These are phyloP conservation scores for Yarrowia yakushimensis DNA, from an alignment of 805 yeast species.

Conservation along the genomic window DNA sequence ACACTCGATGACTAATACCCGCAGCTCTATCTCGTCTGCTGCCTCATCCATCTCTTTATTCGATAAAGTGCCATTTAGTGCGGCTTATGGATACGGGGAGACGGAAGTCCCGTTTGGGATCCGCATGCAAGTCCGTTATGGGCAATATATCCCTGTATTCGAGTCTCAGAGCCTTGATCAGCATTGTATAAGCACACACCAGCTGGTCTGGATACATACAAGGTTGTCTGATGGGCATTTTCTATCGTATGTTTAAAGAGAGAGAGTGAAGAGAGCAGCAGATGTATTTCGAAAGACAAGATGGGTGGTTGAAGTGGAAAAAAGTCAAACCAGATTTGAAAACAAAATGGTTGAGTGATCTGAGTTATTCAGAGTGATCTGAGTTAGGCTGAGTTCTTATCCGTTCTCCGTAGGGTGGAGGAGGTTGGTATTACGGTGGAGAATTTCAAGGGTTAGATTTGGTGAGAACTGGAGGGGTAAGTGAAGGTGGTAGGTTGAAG, in stretches of 20 bases:
- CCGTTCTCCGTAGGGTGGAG: conserved; percentile 9
- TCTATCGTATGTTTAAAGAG: background rate
- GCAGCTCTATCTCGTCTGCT: background rate
- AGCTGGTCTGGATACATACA: too few species aligned
- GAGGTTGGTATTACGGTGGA: background rate
- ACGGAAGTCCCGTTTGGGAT: conserved; percentile 2
- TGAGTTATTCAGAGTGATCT: background rate
- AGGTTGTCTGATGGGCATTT: too few species aligned
- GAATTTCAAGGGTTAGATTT: too few species aligned
- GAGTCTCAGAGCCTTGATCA: too few species aligned
- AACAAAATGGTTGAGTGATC: background rate
- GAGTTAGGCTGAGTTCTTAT: too few species aligned
- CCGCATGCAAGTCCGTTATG: background rate
- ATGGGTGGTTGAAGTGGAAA: too few species aligned
- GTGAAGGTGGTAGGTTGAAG: too few species aligned
- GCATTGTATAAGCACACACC: too few species aligned
- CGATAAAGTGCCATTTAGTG: background rate
- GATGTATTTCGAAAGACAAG: too few species aligned
- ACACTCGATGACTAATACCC: too few species aligned
- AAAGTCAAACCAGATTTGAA: background rate
- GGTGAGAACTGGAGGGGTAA: too few species aligned
- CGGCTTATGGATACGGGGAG: background rate
- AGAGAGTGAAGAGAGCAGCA: too few species aligned
- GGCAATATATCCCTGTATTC: background rate
- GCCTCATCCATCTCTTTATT: background rate